Evolutionary conservation across 768 basidiomycete species (phyloP), one percentile per base, ranked within the genome.

Genomic region (Zangia roseola): DNA sequence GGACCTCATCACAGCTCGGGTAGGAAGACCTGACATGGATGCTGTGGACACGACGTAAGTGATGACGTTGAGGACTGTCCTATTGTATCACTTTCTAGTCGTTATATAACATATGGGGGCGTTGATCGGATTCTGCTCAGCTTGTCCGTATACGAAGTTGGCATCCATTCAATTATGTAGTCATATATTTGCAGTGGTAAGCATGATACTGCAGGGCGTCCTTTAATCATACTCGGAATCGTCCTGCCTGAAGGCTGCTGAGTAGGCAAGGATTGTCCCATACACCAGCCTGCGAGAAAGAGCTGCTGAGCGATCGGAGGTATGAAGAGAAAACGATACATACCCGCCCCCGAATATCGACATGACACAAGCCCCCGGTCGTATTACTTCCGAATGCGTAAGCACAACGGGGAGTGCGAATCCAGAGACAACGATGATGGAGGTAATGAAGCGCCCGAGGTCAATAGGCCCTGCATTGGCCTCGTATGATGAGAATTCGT

Each of bases 381-480:
- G 75, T 59, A 98, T 97, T 53, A 98, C 77, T 47, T 86, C 84
- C 3, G 97, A 90, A 57, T 98, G 97, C 2, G 93, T 88, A 24
- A 98, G 80, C 28, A 97, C 84, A 43, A 97, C 77, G 0, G 97
- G 97, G 14, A 98, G 74, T 13, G 94, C 89, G 54, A 98, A 91
- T 30, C 97, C 97, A 28, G 93, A 89, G 10, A 97, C 85, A 51
- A 98, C 93, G 56, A 97, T 77, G 53, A 84, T 78, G 35, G 91
- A 80, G 13, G 97, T 98, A 48, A 97, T 79, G 75, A 98, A 99
- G 39, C 92, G 88, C 28, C 95, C 97, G 30, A 98, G 80, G 73
- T 98, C 97, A 40, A 91, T 69, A 30, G 89, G 79, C 33, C 84
- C 83, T 10, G 83, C 70, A 52, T 75, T 74, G 43, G 84, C 84